Conservation (phyloP, 1,139 yeast genomes). For the Sugiyamaella pinicola region DNA sequence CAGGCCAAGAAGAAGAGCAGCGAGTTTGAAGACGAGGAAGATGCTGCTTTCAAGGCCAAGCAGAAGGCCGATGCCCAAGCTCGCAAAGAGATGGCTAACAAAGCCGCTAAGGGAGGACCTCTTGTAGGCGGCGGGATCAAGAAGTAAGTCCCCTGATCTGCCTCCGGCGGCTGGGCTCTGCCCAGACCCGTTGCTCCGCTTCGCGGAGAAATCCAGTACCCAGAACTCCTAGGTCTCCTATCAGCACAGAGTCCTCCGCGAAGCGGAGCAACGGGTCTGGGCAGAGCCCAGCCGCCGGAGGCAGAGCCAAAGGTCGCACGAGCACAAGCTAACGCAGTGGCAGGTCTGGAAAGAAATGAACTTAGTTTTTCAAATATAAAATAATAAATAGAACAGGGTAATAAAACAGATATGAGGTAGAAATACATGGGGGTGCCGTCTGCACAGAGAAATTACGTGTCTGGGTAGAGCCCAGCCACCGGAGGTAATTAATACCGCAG, state of each 20-base stretch:
- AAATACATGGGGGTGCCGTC: conserved; percentile 4
- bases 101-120: conserved; percentile 89
- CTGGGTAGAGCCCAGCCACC: no score
- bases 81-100: conserved; percentile 83
- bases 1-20: conserved; percentile 61
- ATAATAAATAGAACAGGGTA: conserved; percentile 3
- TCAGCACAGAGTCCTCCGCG: not conserved
- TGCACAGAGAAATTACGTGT: no score
- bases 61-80: conserved; percentile 95
- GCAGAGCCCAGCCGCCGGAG: conserved; percentile 6
- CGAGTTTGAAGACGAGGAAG: conserved; percentile 82
- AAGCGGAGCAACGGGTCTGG: conserved; percentile 9
- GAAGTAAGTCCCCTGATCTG: conserved; percentile 52
- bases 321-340: conserved; percentile 4
- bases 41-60: conserved; percentile 85
- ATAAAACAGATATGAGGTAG: conserved; percentile 3
- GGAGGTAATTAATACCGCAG: no score
- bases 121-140: conserved; percentile 92
- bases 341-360: conserved; percentile 21
- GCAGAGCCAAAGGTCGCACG: not conserved
- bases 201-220: not conserved
- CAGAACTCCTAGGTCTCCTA: no score
- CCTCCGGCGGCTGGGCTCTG: conserved; percentile 2
- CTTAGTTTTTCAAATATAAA: not conserved
- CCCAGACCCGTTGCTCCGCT: conserved; percentile 2